Evolutionary conservation across 2,329 filamentous ascomycete species (phyloP).

Genomic region (Emmonsia crescens): DNA sequence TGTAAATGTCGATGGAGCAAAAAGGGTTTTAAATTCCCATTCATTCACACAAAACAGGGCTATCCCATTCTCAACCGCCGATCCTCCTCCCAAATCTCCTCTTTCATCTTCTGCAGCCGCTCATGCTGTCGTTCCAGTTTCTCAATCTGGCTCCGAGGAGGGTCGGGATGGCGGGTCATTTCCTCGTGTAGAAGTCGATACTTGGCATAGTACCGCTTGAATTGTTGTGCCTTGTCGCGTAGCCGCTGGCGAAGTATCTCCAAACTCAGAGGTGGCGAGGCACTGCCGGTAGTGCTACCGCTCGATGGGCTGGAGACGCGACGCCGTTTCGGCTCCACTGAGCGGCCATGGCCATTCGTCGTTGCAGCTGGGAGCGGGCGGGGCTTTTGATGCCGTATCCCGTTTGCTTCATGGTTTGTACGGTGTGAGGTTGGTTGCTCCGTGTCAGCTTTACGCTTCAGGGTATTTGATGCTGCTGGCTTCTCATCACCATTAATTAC

Average conservation of each 20-base stretch:
- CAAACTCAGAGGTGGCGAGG: slow-evolving; percentile 29
- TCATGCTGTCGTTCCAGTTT: slow-evolving; percentile 45
- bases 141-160: slow-evolving; percentile 41
- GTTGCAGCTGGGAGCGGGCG: slow-evolving; percentile 15
- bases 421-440: slow-evolving; percentile 12
- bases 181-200: slow-evolving; percentile 47
- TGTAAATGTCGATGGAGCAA: neutral
- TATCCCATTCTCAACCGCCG: slow-evolving; percentile 22
- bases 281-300: slow-evolving; percentile 32
- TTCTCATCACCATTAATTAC: slow-evolving; percentile 23
- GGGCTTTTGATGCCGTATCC: slow-evolving; percentile 7
- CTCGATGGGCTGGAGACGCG: slow-evolving; percentile 28
- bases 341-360: slow-evolving; percentile 23
- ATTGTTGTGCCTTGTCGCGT: slow-evolving; percentile 34
- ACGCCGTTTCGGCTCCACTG: slow-evolving; percentile 33
- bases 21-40: neutral
- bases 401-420: neutral
- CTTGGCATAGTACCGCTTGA: slow-evolving; percentile 48
- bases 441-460: slow-evolving; percentile 33
- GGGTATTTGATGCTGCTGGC: slow-evolving; percentile 22
- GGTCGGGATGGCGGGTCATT: slow-evolving; percentile 29
- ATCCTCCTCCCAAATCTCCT: slow-evolving; percentile 43
- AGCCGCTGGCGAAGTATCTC: slow-evolving; percentile 29
- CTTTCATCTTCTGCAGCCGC: slow-evolving; percentile 46
- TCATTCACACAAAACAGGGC: neutral